Base-by-base conservation (phyloP, 1,139 yeast genomes). In the Geotrichum australiense region DNA sequence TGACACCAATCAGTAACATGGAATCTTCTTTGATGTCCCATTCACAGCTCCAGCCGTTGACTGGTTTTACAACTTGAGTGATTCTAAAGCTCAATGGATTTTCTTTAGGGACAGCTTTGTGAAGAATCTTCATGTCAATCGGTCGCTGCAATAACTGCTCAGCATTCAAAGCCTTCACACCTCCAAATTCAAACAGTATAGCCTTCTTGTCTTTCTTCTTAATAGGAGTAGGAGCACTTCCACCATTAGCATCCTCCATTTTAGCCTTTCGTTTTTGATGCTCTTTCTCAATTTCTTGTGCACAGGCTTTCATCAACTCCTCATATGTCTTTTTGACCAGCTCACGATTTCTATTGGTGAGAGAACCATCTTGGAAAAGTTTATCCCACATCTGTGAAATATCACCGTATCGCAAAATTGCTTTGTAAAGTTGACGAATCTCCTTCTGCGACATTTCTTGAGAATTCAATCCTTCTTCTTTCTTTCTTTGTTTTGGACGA, bases 121-220 rank as follows among this genome's bases (percentile, higher is more conserved):
- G 76, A 45, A 93, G 65, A 21, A 79, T 61, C 40, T 72, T 72
- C 80, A 91, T 71, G 57, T 91, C 97, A 20, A 71, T 74, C 0
- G 96, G 96, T 51, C 98, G 76, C 47, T 78, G 76, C 25, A 89
- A 54, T 20, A 91, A 74, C 43, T 86, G 69, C 60, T 93, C 98
- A 0, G 98, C 98, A 65, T 93, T 93, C 53, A 93, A 68, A 51
- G 81, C 82, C 60, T 85, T 84, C 33, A 89, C 95, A 22, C 91
- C 94, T 45, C 80, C 82, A 61, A 80, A 87, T 54, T 86, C 95
- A 63, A 93, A 87, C 45, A 91, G 64, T 19, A 87, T 83, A 0
- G 97, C 97, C 60, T 82, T 85, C 66, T 85, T 73, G 66, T 93
- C 81, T 65, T 80, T 78, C 65, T 80, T 70, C 66, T 80, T 74